Evolutionary conservation across 208 protist species (phyloP).

Genomic region (Dictyostelium gargantuum): DNA sequence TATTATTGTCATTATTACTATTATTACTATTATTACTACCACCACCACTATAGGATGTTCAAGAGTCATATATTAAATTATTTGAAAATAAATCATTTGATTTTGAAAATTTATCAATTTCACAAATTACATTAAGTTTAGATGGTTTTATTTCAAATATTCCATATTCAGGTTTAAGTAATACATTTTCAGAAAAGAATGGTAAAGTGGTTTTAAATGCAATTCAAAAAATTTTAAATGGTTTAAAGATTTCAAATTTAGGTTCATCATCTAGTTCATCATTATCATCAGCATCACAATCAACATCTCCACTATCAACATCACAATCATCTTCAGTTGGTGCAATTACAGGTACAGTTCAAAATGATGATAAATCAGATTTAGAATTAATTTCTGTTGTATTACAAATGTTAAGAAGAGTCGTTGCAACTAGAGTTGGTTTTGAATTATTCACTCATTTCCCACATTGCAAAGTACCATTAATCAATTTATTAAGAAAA

Average conservation of each 20-base stretch:
- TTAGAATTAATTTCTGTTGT: slow-evolving; percentile 34
- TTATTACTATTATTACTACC: no score
- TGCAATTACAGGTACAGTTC: no score
- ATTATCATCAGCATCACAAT: neutral
- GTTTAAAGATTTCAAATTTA: neutral
- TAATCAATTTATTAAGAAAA: slow-evolving; percentile 23
- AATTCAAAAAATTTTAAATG: slow-evolving; percentile 32
- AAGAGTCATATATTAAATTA: slow-evolving; percentile 59
- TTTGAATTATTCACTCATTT: slow-evolving; percentile 58
- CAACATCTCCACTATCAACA: neutral
- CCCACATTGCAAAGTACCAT: slow-evolving; percentile 50
- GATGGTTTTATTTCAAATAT: slow-evolving; percentile 59
- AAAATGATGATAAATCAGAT: neutral
- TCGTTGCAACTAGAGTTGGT: slow-evolving; percentile 40
- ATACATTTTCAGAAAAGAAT: slow-evolving; percentile 46
- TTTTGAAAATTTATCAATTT: slow-evolving; percentile 38
- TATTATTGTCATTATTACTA: neutral
- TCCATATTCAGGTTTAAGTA: slow-evolving; percentile 31
- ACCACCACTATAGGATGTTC: slow-evolving; percentile 24
- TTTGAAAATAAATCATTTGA: slow-evolving; percentile 63
- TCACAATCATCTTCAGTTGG: neutral
- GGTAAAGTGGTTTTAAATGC: slow-evolving; percentile 44
- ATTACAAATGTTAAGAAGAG: slow-evolving; percentile 23
- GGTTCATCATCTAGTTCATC: neutral
- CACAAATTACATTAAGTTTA: slow-evolving; percentile 37